Base-by-base conservation (phyloP, 306 rosid species). In the Quercus mongolica region DNA sequence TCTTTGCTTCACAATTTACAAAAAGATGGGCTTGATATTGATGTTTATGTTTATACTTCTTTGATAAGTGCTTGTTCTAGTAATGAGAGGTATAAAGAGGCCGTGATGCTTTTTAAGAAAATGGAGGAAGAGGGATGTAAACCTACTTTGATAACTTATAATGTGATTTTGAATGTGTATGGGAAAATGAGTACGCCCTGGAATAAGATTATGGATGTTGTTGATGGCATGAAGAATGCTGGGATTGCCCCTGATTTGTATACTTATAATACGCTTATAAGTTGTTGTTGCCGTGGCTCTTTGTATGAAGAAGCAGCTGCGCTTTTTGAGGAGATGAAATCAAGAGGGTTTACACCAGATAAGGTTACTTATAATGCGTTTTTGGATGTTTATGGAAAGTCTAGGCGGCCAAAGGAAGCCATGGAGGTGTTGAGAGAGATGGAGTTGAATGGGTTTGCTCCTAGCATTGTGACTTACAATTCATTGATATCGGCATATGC, bases 121-220 rank as follows among this genome's bases (percentile, higher is more conserved):
- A 90, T 95, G 92, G 91, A 86, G 57, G 84, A 84, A 69, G 97
- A 90, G 67, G 99, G 97, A 1, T 89, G 90, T 56, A 72, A 59
- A 11, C 98, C 98, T 57, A 89, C 94, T 71, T 86, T 92, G 68
- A 84, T 92, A 20, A 92, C 98, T 69, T 95, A 89, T 68, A 92
- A 95, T 80, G 90, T 92, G 72, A 78, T 92, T 33, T 79, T 95
- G 83, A 89, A 90, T 82, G 97, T 92, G 55, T 94, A 88, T 82
- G 99, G 98, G 28, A 95, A 92, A 83, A 90, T 92, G 97, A 97
- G 99, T 3, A 89, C 89, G 92, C 91, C 97, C 83, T 95, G 98
- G 98, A 84, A 88, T 76, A 88, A 78, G 79, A 87, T 88, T 56
- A 74, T 81, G 12, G 82, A 75, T 20, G 86, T 90, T 68, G 73